A percentile compares a stretch with the other conserved stretches of the same genome.
Evolutionary conservation across 2,329 filamentous ascomycete species (phyloP).

Genomic region (Tolypocladium amazonense): DNA sequence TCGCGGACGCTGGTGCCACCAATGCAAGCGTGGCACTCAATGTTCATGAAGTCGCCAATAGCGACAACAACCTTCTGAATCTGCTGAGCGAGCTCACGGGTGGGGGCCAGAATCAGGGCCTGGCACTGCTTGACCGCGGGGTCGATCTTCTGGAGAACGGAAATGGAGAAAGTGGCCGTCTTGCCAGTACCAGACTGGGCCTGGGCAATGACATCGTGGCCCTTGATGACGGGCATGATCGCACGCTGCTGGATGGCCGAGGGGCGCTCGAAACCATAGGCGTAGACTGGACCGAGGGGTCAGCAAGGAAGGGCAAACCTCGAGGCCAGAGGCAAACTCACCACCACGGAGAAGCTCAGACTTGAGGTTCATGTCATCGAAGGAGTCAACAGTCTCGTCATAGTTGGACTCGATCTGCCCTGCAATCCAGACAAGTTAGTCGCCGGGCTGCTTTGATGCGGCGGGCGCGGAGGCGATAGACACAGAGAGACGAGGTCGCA

Average conservation of each 20-base stretch:
- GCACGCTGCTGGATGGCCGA: conserved; percentile 99
- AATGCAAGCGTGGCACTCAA: conserved; percentile 98
- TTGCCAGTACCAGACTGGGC: conserved; percentile 99
- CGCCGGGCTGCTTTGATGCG: background rate
- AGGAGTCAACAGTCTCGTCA: conserved; percentile 98
- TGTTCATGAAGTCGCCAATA: conserved; percentile 98
- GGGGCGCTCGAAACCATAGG: conserved; percentile 99
- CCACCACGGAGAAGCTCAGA: conserved; percentile 93
- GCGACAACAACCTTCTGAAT: conserved; percentile 99
- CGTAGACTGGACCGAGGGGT: conserved; percentile 56
- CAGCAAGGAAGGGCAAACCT: conserved; percentile 9
- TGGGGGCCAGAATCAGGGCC: conserved; percentile 94
- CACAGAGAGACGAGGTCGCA: conserved; percentile 1
- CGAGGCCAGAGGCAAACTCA: conserved; percentile 20
- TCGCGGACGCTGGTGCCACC: conserved; percentile 97
- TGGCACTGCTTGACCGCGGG: conserved; percentile 90
- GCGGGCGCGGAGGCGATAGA: background rate
- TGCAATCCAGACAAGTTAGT: conserved; percentile 27
- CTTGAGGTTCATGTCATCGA: conserved; percentile 97
- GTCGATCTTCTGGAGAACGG: conserved; percentile 97
- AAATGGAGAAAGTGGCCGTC: conserved; percentile 99
- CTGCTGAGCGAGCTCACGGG: conserved; percentile 96
- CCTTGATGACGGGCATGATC: conserved; percentile 99
- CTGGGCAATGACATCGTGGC: conserved; percentile 98
- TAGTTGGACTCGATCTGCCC: conserved; percentile 99